Evolutionary conservation across 768 basidiomycete species (phyloP), one percentile per base, ranked within the genome.

Genomic region (Hygrophorus pudorinus): DNA sequence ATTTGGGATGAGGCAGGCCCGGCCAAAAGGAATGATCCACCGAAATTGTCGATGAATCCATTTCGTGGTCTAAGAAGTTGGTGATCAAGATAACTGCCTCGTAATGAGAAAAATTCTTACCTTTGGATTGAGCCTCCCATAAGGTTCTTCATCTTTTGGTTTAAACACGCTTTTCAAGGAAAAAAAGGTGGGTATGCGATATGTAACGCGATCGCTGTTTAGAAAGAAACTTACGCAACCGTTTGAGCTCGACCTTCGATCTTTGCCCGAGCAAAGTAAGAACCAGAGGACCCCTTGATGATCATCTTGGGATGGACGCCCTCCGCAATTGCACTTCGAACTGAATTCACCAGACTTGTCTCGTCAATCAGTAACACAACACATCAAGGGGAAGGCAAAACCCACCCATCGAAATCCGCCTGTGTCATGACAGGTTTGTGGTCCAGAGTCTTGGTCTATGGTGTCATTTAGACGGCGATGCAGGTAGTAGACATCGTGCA

Each of bases 281-380:
- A 88, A 0, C 91, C 91, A 4, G 84, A 87, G 2, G 85, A 89
- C 9, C 91, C 91, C 55, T 90, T 91, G 4, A 76, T 63, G 40
- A 93, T 93, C 78, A 93, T 85, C 60, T 90, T 88, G 8, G 90
- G 90, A 53, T 93, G 88, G 34, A 88, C 73, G 10, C 87, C 88
- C 17, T 80, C 82, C 5, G 65, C 47, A 50, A 93, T 85, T 11
- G 86, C 84, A 46, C 61, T 69, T 55, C 73, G 76, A 12, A 87
- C 78, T 24, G 77, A 76, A 54, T 79, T 69, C 12, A 76, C 76
- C 12, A 81, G 55, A 42, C 83, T 85, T 47, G 42, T 42, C 28
- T 5, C n/a, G 37, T 39, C 20, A 16, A 54, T 12, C 48, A 33
- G 13, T 12, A 38, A 48, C 16, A 18, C 21, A 30, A 12, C 29